phyloP scores from a whole-genome alignment of 2,329 filamentous ascomycete species.

The Diplodia corticola region DNA sequence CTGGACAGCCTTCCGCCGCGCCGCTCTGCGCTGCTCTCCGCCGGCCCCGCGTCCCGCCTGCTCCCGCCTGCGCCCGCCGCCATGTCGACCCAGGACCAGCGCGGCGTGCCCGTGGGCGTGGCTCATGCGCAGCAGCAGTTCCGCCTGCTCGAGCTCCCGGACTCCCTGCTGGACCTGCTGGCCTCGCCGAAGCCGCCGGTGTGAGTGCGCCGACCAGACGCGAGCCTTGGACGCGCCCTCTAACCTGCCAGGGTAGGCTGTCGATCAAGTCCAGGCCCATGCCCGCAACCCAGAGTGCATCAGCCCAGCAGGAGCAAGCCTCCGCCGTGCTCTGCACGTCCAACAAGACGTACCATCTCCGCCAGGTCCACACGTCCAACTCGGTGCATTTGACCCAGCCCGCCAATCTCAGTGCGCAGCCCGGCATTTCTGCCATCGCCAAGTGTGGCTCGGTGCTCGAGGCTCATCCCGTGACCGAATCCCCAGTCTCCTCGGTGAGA shows the following conservation, averaged over 20 bases:
- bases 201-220: slow-evolving; percentile 34
- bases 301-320: slow-evolving; percentile 23
- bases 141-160: slow-evolving; percentile 61
- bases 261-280: slow-evolving; percentile 38
- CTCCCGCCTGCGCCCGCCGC: too few species aligned
- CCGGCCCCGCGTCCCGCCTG: background rate
- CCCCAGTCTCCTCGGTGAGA: slow-evolving; percentile 40
- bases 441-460: slow-evolving; percentile 49
- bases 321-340: slow-evolving; percentile 62
- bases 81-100: slow-evolving; percentile 48
- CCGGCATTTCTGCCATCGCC: slow-evolving; percentile 45
- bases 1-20: too few species aligned
- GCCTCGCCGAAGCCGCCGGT: slow-evolving; percentile 47
- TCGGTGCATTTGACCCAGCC: slow-evolving; percentile 58
- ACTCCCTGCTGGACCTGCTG: slow-evolving; percentile 57
- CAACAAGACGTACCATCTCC: slow-evolving; percentile 58
- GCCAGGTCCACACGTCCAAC: slow-evolving; percentile 67
- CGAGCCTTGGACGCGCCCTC: slow-evolving; percentile 26
- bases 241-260: slow-evolving; percentile 33
- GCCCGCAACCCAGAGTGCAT: slow-evolving; percentile 23
- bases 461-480: slow-evolving; percentile 37
- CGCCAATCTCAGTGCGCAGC: slow-evolving; percentile 39
- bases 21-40: too few species aligned
- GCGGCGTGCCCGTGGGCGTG: slow-evolving; percentile 46
- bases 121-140: slow-evolving; percentile 53